Evolutionary conservation across 148 eudicot genomes (phyloP), one percentile per base, ranked within the genome.

Genomic region (Cornus kousa): DNA sequence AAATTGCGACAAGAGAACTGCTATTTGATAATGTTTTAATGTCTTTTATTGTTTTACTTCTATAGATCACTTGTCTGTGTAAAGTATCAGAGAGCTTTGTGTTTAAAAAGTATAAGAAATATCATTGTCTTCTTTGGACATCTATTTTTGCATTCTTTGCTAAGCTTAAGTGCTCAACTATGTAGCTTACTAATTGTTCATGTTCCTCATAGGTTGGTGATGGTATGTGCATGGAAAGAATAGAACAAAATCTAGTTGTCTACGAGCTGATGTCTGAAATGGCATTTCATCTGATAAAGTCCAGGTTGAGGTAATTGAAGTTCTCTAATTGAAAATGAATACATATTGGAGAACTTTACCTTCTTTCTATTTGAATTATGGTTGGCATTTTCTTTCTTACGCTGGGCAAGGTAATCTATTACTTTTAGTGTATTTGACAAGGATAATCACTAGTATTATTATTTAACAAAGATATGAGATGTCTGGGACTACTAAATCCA

Each of bases 141-240:
- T 62, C 23, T 62, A n/a, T 57, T 57, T 14, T 57, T 57, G 2
- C 62, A 13, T 35, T 35, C 62, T 57, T 57, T 57, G 62, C 62
- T 19, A 57, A 57, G 62, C 17, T 57, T n/a, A 43, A 43, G 48
- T 53, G 59, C 19, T 53, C 17, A 62, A 20, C 66, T 62, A 8
- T 32, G 24, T 22, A 28, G 22, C 33, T 66, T 39, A 76, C 74
- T n/a, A 23, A 39, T 78, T 65, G 24, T 46, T 72, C 68, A 31
- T 78, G 46, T 75, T 74, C 74, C 59, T 53, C 32, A 62, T 88
- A 96, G 99, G 87, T 96, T 88, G 99, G 99, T 76, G 95, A 93
- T 83, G 99, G 99, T 77, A 93, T 86, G 93, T 93, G 99, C 84
- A 96, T 96, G 99, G 99, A 96, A 91, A 98, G 99, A 87, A 96